Evolutionary conservation across 2,329 filamentous ascomycete species (phyloP).

Genomic region (Apiospora aurea): DNA sequence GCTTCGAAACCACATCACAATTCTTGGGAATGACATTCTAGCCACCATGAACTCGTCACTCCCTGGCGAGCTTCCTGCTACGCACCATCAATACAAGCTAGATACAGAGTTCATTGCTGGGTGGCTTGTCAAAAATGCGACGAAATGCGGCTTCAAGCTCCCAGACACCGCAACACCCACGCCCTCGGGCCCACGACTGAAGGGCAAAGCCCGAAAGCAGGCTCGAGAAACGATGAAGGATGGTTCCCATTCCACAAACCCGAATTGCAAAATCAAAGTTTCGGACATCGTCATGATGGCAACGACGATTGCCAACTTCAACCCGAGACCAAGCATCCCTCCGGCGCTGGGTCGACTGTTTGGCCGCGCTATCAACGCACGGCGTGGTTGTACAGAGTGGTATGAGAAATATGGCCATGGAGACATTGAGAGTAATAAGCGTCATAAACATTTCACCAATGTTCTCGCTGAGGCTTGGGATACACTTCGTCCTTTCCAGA

Average conservation of each 20-base stretch:
- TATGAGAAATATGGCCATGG: background rate
- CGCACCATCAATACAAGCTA: background rate
- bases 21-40: no score
- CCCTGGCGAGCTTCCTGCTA: background rate
- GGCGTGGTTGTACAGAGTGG: constrained; percentile 18
- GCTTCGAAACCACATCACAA: no score
- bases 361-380: constrained; percentile 21
- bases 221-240: background rate
- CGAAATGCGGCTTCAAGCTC: background rate
- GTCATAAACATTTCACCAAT: background rate
- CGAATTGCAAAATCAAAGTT: background rate
- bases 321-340: constrained; percentile 28
- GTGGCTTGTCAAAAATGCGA: background rate
- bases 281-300: background rate
- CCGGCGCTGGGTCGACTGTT: constrained; percentile 21
- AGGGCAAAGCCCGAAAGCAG: constrained; percentile 1
- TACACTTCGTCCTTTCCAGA: background rate
- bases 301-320: background rate
- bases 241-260: background rate
- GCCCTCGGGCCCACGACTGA: background rate
- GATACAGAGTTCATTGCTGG: background rate
- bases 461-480: background rate
- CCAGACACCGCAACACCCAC: background rate
- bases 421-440: constrained; percentile 15
- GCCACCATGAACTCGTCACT: background rate